Evolutionary conservation across 306 rosid genomes (phyloP).

Genomic region (Sindora glabra): DNA sequence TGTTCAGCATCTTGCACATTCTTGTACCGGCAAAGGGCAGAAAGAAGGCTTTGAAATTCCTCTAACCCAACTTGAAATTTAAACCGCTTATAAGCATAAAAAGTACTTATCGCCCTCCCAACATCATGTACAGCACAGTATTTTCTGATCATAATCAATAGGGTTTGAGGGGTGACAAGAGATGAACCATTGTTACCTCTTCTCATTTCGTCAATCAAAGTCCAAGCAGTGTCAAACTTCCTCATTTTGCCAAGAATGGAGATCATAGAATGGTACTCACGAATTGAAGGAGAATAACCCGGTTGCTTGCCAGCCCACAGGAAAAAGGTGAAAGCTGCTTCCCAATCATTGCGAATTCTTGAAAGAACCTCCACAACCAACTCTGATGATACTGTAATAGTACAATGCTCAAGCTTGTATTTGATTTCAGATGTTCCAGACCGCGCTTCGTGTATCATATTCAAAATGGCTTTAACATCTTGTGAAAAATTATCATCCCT

Average conservation of each 20-base stretch:
- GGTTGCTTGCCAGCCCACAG: conserved; percentile 79
- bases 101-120: conserved; percentile 65
- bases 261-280: conserved; percentile 78
- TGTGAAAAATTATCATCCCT: conserved; percentile 26
- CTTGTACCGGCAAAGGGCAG: conserved; percentile 84
- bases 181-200: conserved; percentile 30
- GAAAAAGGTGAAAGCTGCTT: conserved; percentile 79
- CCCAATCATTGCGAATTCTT: conserved; percentile 71
- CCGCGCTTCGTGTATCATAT: conserved; percentile 34
- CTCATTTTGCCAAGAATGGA: conserved; percentile 79
- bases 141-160: conserved; percentile 70
- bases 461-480: conserved; percentile 48
- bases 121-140: conserved; percentile 72
- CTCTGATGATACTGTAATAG: conserved; percentile 41
- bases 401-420: conserved; percentile 49
- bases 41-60: conserved; percentile 74
- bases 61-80: conserved; percentile 45
- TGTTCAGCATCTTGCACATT: conserved; percentile 77
- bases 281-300: conserved; percentile 47
- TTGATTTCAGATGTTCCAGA: conserved; percentile 25
- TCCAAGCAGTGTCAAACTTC: conserved; percentile 88
- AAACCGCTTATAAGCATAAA: conserved; percentile 56
- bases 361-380: conserved; percentile 69
- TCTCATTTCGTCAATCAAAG: conserved; percentile 70
- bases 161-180: conserved; percentile 65